Evolutionary conservation across 257 asterid genomes (phyloP).

Genomic region (Solanum chilense): DNA sequence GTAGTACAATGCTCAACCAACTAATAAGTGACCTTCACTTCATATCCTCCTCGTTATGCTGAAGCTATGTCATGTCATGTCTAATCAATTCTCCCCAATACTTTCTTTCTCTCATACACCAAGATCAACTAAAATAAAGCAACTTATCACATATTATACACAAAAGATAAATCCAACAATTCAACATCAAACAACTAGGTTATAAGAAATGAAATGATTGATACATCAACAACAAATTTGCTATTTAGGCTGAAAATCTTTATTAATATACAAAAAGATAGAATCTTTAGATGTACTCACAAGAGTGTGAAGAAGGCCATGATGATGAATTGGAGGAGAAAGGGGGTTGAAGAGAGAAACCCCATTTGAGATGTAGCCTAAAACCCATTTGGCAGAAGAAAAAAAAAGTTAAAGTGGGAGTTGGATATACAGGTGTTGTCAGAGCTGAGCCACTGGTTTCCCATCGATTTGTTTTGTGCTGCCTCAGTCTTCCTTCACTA

Average conservation of each 20-base stretch:
- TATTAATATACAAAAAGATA: neutral
- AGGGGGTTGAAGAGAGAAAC: constrained; percentile 51
- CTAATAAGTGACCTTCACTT: neutral
- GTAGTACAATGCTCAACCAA: neutral
- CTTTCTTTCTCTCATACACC: neutral
- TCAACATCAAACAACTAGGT: neutral
- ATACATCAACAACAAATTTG: neutral
- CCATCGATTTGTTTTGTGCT: constrained; percentile 27
- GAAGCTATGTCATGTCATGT: neutral
- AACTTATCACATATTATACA: neutral
- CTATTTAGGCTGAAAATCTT: neutral
- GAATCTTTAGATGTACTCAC: neutral
- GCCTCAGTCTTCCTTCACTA: constrained; percentile 12
- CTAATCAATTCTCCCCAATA: neutral
- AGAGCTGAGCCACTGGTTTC: constrained; percentile 70
- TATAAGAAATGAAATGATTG: neutral
- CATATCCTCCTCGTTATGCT: neutral
- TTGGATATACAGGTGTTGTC: constrained; percentile 15
- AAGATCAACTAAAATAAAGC: neutral
- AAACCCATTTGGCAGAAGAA: constrained; percentile 41
- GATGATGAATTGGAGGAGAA: constrained; percentile 47
- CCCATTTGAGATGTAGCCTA: constrained; percentile 59
- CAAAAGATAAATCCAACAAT: neutral
- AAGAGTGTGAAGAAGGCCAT: constrained; percentile 30
- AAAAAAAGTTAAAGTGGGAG: neutral